Base-by-base conservation (phyloP, 2,329 filamentous ascomycete species). In the Lecanicillium sp. region DNA sequence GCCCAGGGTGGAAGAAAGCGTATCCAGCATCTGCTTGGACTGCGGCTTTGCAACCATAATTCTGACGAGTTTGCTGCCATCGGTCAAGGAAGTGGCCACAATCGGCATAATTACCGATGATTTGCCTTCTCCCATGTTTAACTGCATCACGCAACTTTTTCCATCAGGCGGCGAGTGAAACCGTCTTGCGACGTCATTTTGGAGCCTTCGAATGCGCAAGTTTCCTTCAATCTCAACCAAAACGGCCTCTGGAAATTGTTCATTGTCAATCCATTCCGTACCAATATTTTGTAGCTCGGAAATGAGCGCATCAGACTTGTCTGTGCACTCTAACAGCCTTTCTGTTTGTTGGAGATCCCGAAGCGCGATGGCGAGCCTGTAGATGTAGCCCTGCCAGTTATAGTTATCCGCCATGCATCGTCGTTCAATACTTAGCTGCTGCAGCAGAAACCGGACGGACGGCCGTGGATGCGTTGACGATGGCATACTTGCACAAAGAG, bases 111-210 rank as follows among this genome's bases (percentile, higher is more conserved):
- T 85, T 2, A 84, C 74, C 0, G 80, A 81, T 0, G 77, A 78
- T 45, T 85, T 86, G 0, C 81, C 81, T 49, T 83, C 72, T 0
- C 81, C 81, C 80, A 86, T 86, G 45, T 83, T 84, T 3, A 86
- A 54, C 48, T 84, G 79, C 61, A 84, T 70, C 0, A 79, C 69
- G 0, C 66, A 54, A 46, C 79, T 83, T 0, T 51, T 19, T 0
- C 49, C 53, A 0, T 50, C 50, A 0, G 51, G 47, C 0, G 69
- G 67, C 0, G 48, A 36, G 3, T 66, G 70, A 73, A 87, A 85
- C 15, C 69, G 51, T 0, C 41, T 32, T 0, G 80, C 74, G 36
- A 87, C 77, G 2, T 70, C 51, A 3, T 70, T 63, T 49, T 87
- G 81, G 0, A 75, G 68, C 0, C 64, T 50, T 0, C 84, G 70